A percentile compares a stretch with the other conserved stretches of the same genome.
phyloP scores from a whole-genome alignment of 1,284 basidiomycete species.

The Tilletiopsis washingtonensis region DNA sequence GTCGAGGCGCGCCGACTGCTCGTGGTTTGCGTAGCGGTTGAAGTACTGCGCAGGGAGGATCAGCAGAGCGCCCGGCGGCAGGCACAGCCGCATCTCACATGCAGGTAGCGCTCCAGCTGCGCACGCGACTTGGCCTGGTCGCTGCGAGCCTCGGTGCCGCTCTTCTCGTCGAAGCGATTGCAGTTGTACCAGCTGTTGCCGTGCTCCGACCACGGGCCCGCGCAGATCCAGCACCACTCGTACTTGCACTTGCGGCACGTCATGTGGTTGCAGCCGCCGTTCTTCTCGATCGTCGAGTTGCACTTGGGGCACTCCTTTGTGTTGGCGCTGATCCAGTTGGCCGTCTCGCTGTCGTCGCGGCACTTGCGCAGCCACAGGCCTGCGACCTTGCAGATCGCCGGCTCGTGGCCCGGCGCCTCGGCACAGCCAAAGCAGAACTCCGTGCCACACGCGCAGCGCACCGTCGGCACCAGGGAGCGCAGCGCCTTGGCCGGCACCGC shows the following conservation, averaged over 20 bases:
- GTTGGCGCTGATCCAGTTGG: constrained; percentile 98
- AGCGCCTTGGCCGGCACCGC: constrained; percentile 57
- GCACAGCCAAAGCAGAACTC: constrained; percentile 56
- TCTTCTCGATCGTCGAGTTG: constrained; percentile 97
- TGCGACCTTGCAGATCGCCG: constrained; percentile 79
- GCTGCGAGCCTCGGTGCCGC: constrained; percentile 68
- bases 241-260: constrained; percentile 43
- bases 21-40: constrained; percentile 80
- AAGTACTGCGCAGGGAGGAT: constrained; percentile 32
- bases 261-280: constrained; percentile 73
- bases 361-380: constrained; percentile 96
- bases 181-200: constrained; percentile 97
- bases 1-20: constrained; percentile 92
- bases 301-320: constrained; percentile 91
- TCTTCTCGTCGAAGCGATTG: constrained; percentile 93
- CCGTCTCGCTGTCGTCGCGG: constrained; percentile 92
- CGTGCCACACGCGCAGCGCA: constrained; percentile 65
- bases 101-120: constrained; percentile 88
- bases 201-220: constrained; percentile 93
- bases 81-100: constrained; percentile 56
- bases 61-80: not conserved
- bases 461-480: constrained; percentile 70
- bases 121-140: constrained; percentile 66
- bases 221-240: constrained; percentile 60
- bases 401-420: constrained; percentile 64